Base-by-base conservation (phyloP, 2,329 filamentous ascomycete genomes). In the Curvularia eragrostidis region DNA sequence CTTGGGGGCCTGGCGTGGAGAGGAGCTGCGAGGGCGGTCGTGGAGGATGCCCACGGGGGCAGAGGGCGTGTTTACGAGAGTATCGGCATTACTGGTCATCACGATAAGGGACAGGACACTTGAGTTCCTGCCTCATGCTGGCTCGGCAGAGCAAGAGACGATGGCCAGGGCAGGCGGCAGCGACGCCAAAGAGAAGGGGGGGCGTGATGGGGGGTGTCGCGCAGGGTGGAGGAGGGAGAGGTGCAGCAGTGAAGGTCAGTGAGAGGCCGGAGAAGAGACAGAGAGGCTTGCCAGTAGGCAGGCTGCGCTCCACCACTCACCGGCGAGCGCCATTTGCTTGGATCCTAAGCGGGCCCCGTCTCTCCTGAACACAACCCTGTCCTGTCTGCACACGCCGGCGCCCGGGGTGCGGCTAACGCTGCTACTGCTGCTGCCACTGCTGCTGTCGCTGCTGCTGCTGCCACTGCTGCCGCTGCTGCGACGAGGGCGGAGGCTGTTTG, bases 31-130 rank as follows among this genome's bases (percentile, higher is more conserved):
- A 63, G 63, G 51, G 26, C 51, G 52, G 56, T 48, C 47, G 62
- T 41, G 58, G 59, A 49, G 55, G 60, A 63, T 38, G 56, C 46
- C 44, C 26, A 54, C 53, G 48, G 62, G 36, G 57, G 56, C 54
- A 56, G 64, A 62, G 50, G 70, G 68, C 64, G 70, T 61, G 61
- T 71, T 72, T 66, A 75, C 65, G 58, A 65, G 68, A 62, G 67
- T 41, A 52, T 72, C 68, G 66, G 67, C 74, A 75, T 75, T 77
- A 74, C 72, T 77, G 70, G 73, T 74, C 74, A 77, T 77, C 55
- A 75, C 73, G 73, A 74, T 67, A 62, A 58, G 66, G 67, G 71
- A 73, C 72, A 75, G 73, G 73, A 73, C 70, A 61, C 69, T 60
- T 62, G 62, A 68, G 71, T 62, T 73, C 72, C 74, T 75, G 74